Evolutionary conservation across 2,329 filamentous ascomycete genomes (phyloP), one percentile per base, ranked within the genome.

Genomic region (Calcarisporium arbuscula): DNA sequence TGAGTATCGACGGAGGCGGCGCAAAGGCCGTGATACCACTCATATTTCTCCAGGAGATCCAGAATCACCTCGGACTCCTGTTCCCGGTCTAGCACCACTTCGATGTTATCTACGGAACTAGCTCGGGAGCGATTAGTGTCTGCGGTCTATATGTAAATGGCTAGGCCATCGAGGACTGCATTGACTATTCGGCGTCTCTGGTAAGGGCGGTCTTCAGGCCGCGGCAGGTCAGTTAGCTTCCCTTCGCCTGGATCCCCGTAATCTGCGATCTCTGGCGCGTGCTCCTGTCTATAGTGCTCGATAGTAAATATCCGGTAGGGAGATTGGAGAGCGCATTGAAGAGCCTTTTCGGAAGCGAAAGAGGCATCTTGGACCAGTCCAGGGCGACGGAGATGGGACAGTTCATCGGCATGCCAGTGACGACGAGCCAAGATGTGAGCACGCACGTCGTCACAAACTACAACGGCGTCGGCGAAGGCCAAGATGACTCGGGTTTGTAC

Each of bases 1-100:
- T 45, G 21, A 37, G 41, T 21, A 38, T 45, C 18, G 41, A 45
- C 21, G 43, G 43, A 10, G 43, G 43, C 12, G 43, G 43, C 2
- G 40, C 40, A 27, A 36, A 39, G 23, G 43, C 36, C 16, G 30
- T 35, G 2, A 36, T 40, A 3, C 41, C 38, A 25, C 28, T 45
- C 18, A 32, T 26, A 12, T 45, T 42, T 26, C 34, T 45, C 15
- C 38, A 43, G 28, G 30, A 40, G 18, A 35, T 45, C 18, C 38
- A 45, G 29, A 34, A 41, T 18, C 35, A 29, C 19, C 36, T 43
- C 14, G 31, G 31, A 10, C 38, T 45, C 19, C 43, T 39, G 9
- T 28, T 33, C 25, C 40, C 35, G 19, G 34, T 45, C n/a, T 38
- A 43, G 15, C 21, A 42, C 9, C 37, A 43, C 31, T 45, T 45